Evolutionary conservation across 345 rosid species (phyloP).

Genomic region (Lenwebbia sp.): DNA sequence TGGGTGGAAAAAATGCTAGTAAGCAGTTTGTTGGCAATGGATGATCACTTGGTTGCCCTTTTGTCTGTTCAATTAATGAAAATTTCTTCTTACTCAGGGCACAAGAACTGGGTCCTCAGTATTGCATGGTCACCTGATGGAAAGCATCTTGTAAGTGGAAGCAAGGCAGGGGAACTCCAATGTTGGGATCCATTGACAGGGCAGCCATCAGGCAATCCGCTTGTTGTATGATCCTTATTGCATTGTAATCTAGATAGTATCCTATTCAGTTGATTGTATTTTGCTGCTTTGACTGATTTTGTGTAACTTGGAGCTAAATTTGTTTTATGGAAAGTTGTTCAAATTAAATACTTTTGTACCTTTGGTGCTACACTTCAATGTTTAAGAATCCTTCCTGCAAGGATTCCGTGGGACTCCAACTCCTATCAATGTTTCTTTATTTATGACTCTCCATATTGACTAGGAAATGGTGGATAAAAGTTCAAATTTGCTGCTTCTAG

Average conservation of each 20-base stretch:
- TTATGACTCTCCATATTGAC: neutral
- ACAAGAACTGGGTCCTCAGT: slow-evolving; percentile 93
- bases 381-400: neutral
- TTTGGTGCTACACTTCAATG: neutral
- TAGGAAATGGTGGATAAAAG: neutral
- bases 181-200: slow-evolving; percentile 87
- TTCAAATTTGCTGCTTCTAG: neutral
- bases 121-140: slow-evolving; percentile 97
- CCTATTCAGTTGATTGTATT: neutral
- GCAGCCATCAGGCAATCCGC: slow-evolving; percentile 59
- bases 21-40: neutral
- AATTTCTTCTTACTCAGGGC: slow-evolving; percentile 37
- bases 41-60: neutral
- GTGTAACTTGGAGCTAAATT: neutral
- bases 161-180: slow-evolving; percentile 74
- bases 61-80: neutral
- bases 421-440: neutral
- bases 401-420: neutral
- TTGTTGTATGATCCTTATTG: slow-evolving; percentile 28
- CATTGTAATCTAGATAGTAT: neutral
- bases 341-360: neutral
- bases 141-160: slow-evolving; percentile 85
- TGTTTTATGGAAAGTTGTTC: neutral
- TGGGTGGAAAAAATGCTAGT: neutral
- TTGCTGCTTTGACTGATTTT: neutral